These are phyloP conservation scores for Garcia nutans DNA, from an alignment of 345 rosid species.

Conservation along the genomic window DNA sequence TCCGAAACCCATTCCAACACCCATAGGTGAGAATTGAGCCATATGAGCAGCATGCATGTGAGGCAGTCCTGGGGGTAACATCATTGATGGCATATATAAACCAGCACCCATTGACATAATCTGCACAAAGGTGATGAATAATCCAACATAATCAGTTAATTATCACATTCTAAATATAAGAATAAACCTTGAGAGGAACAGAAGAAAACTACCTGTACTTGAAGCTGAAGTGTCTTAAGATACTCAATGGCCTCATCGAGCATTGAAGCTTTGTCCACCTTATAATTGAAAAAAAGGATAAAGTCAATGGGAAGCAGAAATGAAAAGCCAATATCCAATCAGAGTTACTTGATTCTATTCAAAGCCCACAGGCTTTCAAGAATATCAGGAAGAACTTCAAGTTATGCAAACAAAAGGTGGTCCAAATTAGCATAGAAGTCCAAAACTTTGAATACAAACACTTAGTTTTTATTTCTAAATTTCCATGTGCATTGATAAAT, in stretches of 20 bases:
- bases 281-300: constrained; percentile 19
- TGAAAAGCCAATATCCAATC: constrained; percentile 6
- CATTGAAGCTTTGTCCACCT: constrained; percentile 98
- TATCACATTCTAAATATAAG: constrained; percentile 14
- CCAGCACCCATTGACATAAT: constrained; percentile 85
- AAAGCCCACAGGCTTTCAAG: not conserved
- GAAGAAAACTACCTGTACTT: constrained; percentile 62
- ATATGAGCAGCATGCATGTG: constrained; percentile 59
- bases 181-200: not conserved
- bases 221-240: constrained; percentile 83
- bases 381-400: constrained; percentile 4
- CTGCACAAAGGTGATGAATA: constrained; percentile 37
- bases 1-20: constrained; percentile 61
- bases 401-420: not conserved
- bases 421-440: not conserved
- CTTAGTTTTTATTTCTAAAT: not conserved
- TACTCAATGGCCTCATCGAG: constrained; percentile 95
- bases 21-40: constrained; percentile 49
- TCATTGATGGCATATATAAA: constrained; percentile 70
- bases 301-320: constrained; percentile 21
- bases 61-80: constrained; percentile 66
- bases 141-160: constrained; percentile 12
- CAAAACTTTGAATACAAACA: not conserved
- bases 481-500: not conserved
- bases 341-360: constrained; percentile 9